These are phyloP conservation scores for Blastobotrys americana DNA, from an alignment of 805 yeast species.

Conservation along the genomic window DNA sequence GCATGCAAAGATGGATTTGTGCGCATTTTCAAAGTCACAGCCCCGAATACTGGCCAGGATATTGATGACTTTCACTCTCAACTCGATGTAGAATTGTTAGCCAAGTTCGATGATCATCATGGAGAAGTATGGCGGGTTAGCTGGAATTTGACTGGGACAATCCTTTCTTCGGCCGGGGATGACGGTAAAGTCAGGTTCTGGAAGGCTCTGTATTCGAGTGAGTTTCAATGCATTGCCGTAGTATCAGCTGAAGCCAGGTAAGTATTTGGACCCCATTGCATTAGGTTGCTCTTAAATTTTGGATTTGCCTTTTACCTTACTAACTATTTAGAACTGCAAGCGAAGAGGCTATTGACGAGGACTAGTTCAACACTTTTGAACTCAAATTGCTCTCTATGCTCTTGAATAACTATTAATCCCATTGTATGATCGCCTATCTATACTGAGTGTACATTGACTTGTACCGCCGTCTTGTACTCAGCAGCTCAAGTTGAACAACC, in stretches of 20 bases:
- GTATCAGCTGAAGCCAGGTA: conserved; percentile 48
- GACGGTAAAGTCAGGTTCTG: conserved; percentile 89
- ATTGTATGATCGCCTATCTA: no score
- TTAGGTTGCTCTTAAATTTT: no score
- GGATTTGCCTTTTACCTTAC: no score
- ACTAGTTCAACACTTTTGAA: no score
- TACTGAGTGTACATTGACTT: no score
- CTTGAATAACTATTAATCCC: no score
- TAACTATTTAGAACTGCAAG: no score
- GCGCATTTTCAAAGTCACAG: conserved; percentile 64
- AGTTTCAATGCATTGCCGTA: conserved; percentile 88
- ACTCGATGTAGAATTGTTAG: conserved; percentile 50
- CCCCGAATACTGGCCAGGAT: conserved; percentile 31
- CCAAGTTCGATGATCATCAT: conserved; percentile 67
- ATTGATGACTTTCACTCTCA: conserved; percentile 11
- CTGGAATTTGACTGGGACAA: conserved; percentile 93
- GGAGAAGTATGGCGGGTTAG: conserved; percentile 94
- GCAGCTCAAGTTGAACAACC: no score
- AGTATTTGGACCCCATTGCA: no score
- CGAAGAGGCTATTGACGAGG: background rate
- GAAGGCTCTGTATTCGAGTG: conserved; percentile 80
- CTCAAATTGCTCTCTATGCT: no score
- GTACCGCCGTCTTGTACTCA: no score
- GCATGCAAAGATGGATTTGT: conserved; percentile 94
- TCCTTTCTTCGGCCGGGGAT: conserved; percentile 88